Evolutionary conservation across 176 grass and related monocot genomes (phyloP).

Genomic region (Pharus latifolius): DNA sequence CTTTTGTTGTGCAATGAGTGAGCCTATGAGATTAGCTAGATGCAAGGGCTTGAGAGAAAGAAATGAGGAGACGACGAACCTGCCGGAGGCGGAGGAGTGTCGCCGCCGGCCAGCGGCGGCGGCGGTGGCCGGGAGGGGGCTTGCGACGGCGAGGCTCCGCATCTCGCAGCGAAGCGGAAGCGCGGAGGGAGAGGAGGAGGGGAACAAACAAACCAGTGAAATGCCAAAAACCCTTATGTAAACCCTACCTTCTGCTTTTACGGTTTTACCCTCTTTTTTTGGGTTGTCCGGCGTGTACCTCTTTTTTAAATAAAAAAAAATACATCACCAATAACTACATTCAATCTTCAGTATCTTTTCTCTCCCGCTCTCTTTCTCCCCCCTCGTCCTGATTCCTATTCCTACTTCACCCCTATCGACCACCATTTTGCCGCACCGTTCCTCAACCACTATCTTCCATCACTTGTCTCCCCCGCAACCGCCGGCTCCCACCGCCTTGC

Average conservation of each 20-base stretch:
- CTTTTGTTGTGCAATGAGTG: too few species aligned
- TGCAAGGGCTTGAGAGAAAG: not conserved
- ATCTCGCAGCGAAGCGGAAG: constrained; percentile 29
- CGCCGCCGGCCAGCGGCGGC: not conserved
- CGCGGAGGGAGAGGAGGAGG: not conserved
- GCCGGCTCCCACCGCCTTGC: too few species aligned
- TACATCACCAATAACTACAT: not conserved
- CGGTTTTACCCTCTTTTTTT: too few species aligned
- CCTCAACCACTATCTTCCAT: too few species aligned
- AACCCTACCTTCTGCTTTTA: not conserved
- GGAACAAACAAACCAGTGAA: not conserved
- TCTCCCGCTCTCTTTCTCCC: not conserved
- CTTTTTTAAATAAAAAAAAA: too few species aligned
- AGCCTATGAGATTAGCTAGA: too few species aligned
- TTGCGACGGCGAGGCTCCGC: constrained; percentile 38
- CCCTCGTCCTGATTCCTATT: not conserved
- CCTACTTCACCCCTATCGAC: not conserved
- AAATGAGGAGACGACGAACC: constrained; percentile 3
- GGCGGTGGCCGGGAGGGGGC: not conserved
- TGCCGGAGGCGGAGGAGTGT: not conserved
- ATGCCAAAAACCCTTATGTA: constrained; percentile 32
- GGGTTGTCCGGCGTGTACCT: too few species aligned
- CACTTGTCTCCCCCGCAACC: too few species aligned
- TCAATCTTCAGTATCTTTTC: not conserved
- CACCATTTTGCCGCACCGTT: too few species aligned